phyloP scores from a whole-genome alignment of 2,329 filamentous ascomycete genomes.

The Alternaria ethzedia region DNA sequence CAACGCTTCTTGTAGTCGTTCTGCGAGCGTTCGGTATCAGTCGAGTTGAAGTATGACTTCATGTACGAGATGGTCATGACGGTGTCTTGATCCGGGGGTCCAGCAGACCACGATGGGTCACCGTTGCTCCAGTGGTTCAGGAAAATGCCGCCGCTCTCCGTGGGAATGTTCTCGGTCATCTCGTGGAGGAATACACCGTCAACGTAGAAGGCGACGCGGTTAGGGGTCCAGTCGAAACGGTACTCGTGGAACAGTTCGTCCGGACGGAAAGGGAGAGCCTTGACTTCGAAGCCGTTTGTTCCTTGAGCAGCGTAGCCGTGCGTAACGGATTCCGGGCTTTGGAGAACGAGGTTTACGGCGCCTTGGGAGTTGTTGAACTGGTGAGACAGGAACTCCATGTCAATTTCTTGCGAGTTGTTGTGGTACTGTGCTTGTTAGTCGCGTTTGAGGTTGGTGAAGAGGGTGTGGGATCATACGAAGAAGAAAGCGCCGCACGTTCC shows the following conservation, averaged over 20 bases:
- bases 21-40: constrained; percentile 44
- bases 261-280: constrained; percentile 70
- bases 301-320: constrained; percentile 68
- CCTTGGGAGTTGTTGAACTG: constrained; percentile 66
- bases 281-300: constrained; percentile 64
- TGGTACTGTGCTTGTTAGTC: constrained; percentile 63
- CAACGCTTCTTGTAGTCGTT: constrained; percentile 42
- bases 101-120: constrained; percentile 72
- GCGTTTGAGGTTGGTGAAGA: background rate
- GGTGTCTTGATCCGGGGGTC: constrained; percentile 69
- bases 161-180: constrained; percentile 66
- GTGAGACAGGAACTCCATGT: constrained; percentile 77
- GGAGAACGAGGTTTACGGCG: constrained; percentile 76
- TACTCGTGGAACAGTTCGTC: constrained; percentile 75
- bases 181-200: constrained; percentile 65
- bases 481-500: constrained; percentile 83
- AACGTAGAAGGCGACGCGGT: constrained; percentile 70
- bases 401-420: constrained; percentile 81
- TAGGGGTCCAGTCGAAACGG: constrained; percentile 74
- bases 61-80: constrained; percentile 71
- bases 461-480: constrained; percentile 63
- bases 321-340: constrained; percentile 65
- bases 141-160: constrained; percentile 68
- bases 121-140: constrained; percentile 82
- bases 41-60: constrained; percentile 82